These are phyloP conservation scores for Leucogyrophana mollusca DNA, from an alignment of 768 basidiomycete species.

Conservation along the genomic window DNA sequence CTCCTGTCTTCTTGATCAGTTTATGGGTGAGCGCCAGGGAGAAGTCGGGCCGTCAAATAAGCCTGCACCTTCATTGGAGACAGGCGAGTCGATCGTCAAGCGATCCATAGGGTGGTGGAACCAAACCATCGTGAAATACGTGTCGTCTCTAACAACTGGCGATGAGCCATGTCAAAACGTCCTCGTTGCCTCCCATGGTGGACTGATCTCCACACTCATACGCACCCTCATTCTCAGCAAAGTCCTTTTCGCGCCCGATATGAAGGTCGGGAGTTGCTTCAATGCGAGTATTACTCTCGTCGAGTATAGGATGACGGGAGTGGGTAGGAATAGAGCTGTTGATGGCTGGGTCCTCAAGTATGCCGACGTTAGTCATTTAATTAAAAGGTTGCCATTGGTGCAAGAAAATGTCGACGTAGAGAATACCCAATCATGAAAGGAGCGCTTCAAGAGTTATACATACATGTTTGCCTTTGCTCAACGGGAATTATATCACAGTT, in stretches of 20 bases:
- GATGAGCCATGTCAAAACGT: constrained; percentile 34
- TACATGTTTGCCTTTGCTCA: too few species aligned
- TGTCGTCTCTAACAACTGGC: constrained; percentile 15
- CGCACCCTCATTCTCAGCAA: constrained; percentile 43
- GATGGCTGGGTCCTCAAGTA: constrained; percentile 47
- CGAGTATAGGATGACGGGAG: constrained; percentile 42
- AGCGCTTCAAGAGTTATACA: too few species aligned
- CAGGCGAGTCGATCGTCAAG: constrained; percentile 35
- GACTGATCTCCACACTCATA: constrained; percentile 55
- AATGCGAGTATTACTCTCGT: constrained; percentile 62
- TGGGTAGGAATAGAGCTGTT: constrained; percentile 8
- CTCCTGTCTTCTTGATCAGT: constrained; percentile 33
- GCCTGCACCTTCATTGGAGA: constrained; percentile 23
- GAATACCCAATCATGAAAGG: background rate
- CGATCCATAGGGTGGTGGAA: constrained; percentile 69
- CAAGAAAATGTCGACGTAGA: constrained; percentile 53
- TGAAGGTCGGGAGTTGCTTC: constrained; percentile 33
- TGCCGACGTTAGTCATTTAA: constrained; percentile 58
- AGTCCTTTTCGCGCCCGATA: constrained; percentile 35
- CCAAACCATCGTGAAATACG: constrained; percentile 35
- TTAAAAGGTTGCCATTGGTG: constrained; percentile 29
- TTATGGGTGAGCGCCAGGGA: constrained; percentile 65
- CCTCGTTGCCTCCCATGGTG: constrained; percentile 68
- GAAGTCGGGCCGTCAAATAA: constrained; percentile 15
- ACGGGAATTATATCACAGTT: too few species aligned